phyloP scores from a whole-genome alignment of 2,329 filamentous ascomycete genomes.

The Fusarium sororula region DNA sequence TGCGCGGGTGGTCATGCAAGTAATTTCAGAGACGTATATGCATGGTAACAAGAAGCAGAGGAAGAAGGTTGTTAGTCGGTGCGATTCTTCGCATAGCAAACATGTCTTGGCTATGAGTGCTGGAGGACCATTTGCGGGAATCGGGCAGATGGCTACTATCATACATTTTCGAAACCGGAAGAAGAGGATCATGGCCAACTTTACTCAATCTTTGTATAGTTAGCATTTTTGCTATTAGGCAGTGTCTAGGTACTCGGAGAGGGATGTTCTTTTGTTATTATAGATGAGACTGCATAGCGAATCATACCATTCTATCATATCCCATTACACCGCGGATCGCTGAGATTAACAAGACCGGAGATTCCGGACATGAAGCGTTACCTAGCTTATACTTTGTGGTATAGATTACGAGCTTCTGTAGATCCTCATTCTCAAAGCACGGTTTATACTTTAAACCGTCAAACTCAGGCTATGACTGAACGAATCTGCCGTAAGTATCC shows the following conservation, averaged over 20 bases:
- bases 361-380: too few species aligned
- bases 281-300: not conserved
- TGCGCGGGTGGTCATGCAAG: not conserved
- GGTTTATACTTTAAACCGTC: not conserved
- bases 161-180: not conserved
- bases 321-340: not conserved
- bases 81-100: not conserved
- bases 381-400: not conserved
- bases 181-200: not conserved
- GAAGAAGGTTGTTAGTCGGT: not conserved
- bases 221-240: not conserved
- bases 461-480: accelerated
- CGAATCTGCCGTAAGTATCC: accelerated
- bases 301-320: accelerated
- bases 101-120: not conserved
- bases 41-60: not conserved
- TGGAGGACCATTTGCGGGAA: not conserved
- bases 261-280: accelerated
- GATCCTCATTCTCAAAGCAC: not conserved
- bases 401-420: not conserved
- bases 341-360: accelerated
- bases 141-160: not conserved
- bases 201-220: not conserved
- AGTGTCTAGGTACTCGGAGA: not conserved
- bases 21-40: not conserved